Evolutionary conservation across 2,329 filamentous ascomycete species (phyloP).

Genomic region (Colletotrichum tofieldiae): DNA sequence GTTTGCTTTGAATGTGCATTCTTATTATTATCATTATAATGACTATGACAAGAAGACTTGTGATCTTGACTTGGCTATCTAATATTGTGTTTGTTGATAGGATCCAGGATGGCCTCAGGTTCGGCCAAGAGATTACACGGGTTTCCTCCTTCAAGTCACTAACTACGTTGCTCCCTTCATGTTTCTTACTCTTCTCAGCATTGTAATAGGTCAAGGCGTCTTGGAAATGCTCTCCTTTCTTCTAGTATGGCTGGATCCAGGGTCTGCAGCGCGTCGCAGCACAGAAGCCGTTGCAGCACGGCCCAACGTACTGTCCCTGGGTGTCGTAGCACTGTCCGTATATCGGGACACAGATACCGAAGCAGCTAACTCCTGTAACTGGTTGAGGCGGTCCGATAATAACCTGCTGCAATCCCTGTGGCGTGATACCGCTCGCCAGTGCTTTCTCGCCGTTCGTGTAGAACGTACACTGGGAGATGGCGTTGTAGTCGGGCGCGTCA

Average conservation of each 20-base stretch:
- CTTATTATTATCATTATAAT: no score
- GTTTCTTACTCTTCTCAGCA: rapidly evolving
- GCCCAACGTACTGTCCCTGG: conserved; percentile 54
- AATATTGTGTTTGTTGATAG: no score
- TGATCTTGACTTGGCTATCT: no score
- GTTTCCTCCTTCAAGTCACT: not conserved
- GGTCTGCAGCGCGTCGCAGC: conserved; percentile 59
- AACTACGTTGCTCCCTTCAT: no score
- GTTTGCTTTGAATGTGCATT: no score
- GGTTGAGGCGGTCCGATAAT: conserved; percentile 62
- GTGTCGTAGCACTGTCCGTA: conserved; percentile 56
- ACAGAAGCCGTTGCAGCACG: conserved; percentile 62
- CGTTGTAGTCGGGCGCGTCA: conserved; percentile 61
- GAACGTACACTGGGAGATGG: conserved; percentile 61
- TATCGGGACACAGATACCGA: conserved; percentile 58
- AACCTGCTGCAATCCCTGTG: conserved; percentile 56
- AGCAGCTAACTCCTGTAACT: conserved; percentile 60
- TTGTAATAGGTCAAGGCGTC: rapidly evolving
- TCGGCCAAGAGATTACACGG: not conserved
- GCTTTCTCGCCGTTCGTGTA: conserved; percentile 53
- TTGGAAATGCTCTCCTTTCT: rapidly evolving
- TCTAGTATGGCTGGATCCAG: conserved; percentile 47
- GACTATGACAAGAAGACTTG: no score
- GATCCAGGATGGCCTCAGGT: not conserved
- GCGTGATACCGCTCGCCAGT: conserved; percentile 50